Evolutionary conservation across 140 eudicot genomes (phyloP).

Genomic region (Cichorium intybus): DNA sequence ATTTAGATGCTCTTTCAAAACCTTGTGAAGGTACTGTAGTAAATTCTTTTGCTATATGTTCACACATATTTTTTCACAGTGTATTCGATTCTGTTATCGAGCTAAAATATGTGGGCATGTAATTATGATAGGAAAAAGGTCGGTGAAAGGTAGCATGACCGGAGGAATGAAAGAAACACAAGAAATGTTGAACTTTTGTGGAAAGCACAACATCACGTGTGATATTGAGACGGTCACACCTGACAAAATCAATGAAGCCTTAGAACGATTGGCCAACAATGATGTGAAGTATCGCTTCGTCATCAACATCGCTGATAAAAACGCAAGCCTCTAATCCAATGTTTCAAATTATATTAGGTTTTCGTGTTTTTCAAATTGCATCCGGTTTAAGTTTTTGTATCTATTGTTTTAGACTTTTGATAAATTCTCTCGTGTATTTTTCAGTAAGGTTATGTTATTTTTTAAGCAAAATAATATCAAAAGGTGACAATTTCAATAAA

Average conservation of each 20-base stretch:
- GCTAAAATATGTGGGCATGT: not conserved
- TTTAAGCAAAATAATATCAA: too few relatives aligned
- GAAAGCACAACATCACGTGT: constrained; percentile 71
- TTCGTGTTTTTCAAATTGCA: not conserved
- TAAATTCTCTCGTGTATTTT: not conserved
- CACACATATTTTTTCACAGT: not conserved
- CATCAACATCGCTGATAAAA: constrained; percentile 53
- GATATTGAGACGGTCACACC: constrained; percentile 62
- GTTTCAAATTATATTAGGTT: not conserved
- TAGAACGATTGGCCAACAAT: constrained; percentile 59
- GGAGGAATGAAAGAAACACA: constrained; percentile 91
- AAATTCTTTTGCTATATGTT: not conserved
- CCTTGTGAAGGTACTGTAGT: too few relatives aligned
- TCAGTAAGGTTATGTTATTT: not conserved
- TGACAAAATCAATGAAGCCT: constrained; percentile 62
- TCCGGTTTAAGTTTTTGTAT: not conserved
- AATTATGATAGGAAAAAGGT: constrained; percentile 56
- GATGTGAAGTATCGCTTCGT: constrained; percentile 89
- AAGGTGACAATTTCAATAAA: too few relatives aligned
- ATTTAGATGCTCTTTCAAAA: too few relatives aligned
- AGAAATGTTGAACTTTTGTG: constrained; percentile 83
- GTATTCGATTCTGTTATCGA: not conserved
- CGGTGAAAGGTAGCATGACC: constrained; percentile 78
- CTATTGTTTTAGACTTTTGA: not conserved
- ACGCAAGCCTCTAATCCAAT: constrained; percentile 23